phyloP scores from a whole-genome alignment of 768 basidiomycete species.

The Suillus variegatus region DNA sequence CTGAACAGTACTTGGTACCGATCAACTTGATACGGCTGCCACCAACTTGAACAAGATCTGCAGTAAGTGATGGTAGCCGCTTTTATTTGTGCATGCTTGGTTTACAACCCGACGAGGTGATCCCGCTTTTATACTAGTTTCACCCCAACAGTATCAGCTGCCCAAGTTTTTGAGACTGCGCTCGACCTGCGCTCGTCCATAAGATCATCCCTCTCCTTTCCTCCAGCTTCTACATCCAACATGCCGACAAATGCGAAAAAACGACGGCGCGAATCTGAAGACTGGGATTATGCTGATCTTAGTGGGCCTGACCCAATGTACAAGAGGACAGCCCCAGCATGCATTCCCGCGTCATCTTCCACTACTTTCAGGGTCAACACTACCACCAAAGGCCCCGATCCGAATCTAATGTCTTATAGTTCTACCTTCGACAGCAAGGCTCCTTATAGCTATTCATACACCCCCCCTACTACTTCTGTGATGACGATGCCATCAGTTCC shows the following conservation, averaged over 20 bases:
- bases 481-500: constrained; percentile 6
- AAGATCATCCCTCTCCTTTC: not conserved
- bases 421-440: constrained; percentile 7
- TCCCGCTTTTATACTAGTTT: constrained; percentile 1
- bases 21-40: not conserved
- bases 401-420: constrained; percentile 1
- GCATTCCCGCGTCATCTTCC: constrained; percentile 7
- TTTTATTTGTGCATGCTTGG: constrained; percentile 8
- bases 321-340: constrained; percentile 7
- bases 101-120: not conserved
- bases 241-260: constrained; percentile 10
- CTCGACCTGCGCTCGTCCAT: not conserved
- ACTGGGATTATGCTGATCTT: constrained; percentile 15
- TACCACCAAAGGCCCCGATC: constrained; percentile 1
- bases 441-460: constrained; percentile 6
- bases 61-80: not conserved
- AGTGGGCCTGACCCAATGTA: constrained; percentile 14
- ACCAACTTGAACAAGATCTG: no score
- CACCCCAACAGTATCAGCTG: constrained; percentile 5
- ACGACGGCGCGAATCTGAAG: constrained; percentile 8
- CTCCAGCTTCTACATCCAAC: not conserved
- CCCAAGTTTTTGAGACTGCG: not conserved
- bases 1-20: not conserved
- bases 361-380: constrained; percentile 7
- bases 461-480: not conserved